Conservation (phyloP, 495 filamentous ascomycete genomes). For the Lichenothelia convexa region DNA sequence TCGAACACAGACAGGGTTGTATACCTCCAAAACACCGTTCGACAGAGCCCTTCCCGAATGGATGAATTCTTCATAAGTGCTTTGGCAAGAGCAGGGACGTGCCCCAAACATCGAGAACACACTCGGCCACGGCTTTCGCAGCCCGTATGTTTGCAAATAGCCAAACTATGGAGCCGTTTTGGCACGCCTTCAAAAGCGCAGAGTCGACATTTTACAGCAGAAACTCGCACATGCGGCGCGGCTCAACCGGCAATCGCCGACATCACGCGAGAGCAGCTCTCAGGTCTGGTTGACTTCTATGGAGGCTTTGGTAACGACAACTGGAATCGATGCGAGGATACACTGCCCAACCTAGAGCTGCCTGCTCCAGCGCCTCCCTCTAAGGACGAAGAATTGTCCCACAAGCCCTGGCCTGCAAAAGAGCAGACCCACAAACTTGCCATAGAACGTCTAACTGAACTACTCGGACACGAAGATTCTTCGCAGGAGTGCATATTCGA, state of each 20-base stretch:
- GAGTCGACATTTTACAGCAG: too few relatives aligned
- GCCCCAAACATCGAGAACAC: conserved; percentile 31
- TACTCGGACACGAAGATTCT: not conserved
- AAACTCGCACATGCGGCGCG: not conserved
- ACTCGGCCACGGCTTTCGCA: conserved; percentile 1
- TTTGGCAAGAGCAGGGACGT: conserved; percentile 43
- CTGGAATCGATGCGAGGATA: conserved; percentile 2
- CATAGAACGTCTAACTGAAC: not conserved
- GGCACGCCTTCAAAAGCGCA: too few relatives aligned
- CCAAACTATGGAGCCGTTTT: too few relatives aligned
- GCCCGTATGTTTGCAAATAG: not conserved
- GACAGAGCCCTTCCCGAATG: too few relatives aligned
- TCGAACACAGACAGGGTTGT: too few relatives aligned
- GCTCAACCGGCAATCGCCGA: conserved; percentile 1
- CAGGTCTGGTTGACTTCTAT: conserved; percentile 9
- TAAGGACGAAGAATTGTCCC: conserved; percentile 6
- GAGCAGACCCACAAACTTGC: not conserved
- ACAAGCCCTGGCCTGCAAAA: conserved; percentile 5
- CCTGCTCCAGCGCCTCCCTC: not conserved
- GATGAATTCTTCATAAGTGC: conserved; percentile 45
- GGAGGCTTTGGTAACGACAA: too few relatives aligned
- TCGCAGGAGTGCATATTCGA: conserved; percentile 38
- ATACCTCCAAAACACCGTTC: too few relatives aligned
- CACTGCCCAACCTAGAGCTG: not conserved
- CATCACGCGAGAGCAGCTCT: conserved; percentile 9